These are phyloP conservation scores for Scleromitrula shiraiana DNA, from an alignment of 2,329 filamentous ascomycete genomes.

Conservation along the genomic window DNA sequence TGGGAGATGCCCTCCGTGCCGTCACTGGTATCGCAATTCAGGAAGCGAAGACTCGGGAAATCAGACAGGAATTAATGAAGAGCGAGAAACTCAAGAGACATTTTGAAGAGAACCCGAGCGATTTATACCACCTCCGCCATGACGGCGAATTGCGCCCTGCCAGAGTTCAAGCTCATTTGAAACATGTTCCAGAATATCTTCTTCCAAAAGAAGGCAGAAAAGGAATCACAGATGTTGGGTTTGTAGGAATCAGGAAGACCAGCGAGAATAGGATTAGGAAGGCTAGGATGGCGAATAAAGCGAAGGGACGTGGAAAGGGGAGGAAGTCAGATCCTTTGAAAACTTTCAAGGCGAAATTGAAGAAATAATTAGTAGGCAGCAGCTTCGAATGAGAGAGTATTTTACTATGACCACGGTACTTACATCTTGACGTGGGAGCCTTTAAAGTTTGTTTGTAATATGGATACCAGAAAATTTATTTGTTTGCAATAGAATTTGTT, in stretches of 20 bases:
- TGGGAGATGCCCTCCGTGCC: slow-evolving; percentile 83
- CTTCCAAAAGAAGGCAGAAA: slow-evolving; percentile 69
- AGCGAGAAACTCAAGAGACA: slow-evolving; percentile 90
- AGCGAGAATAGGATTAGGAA: slow-evolving; percentile 37
- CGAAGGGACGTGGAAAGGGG: slow-evolving; percentile 43
- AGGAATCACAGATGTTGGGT: slow-evolving; percentile 63
- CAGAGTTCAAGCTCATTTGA: slow-evolving; percentile 78
- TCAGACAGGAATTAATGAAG: slow-evolving; percentile 83
- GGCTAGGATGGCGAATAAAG: slow-evolving; percentile 37
- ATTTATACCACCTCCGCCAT: slow-evolving; percentile 79
- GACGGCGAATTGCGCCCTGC: slow-evolving; percentile 82
- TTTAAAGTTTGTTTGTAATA: too few relatives aligned
- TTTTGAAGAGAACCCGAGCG: slow-evolving; percentile 93
- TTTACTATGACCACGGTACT: background rate
- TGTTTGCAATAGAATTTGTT: too few relatives aligned
- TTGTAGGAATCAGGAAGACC: slow-evolving; percentile 58
- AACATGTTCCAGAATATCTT: slow-evolving; percentile 90
- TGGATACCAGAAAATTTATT: too few relatives aligned
- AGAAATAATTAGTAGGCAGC: slow-evolving; percentile 21
- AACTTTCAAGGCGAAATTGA: slow-evolving; percentile 61
- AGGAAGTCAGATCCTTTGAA: slow-evolving; percentile 78
- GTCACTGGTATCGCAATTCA: slow-evolving; percentile 86
- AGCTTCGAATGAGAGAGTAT: slow-evolving; percentile 3
- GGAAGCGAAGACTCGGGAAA: slow-evolving; percentile 80
- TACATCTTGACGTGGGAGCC: background rate